phyloP scores from a whole-genome alignment of 2,329 filamentous ascomycete species.

The Dryadomyces quercivorus region DNA sequence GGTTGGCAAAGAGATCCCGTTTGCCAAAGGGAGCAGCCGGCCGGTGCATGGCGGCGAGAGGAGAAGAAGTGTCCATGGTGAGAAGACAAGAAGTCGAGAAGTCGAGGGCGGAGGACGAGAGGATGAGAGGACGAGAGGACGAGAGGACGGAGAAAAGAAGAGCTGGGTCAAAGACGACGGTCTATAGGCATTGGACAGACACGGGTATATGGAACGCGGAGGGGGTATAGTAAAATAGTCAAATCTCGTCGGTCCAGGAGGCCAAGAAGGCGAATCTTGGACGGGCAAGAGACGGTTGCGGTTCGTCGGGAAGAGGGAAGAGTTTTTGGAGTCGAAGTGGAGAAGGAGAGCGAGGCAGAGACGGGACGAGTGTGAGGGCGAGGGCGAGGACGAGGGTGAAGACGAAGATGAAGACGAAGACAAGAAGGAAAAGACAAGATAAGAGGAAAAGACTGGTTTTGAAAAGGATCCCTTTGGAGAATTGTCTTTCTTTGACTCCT shows the following conservation, averaged over 20 bases:
- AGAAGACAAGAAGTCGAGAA: slow-evolving; percentile 1
- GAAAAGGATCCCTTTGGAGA: too few species aligned
- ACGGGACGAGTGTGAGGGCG: too few species aligned
- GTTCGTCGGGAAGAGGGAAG: too few species aligned
- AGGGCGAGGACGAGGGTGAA: not conserved
- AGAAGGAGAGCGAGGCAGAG: too few species aligned
- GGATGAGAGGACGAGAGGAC: not conserved
- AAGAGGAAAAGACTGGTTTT: not conserved
- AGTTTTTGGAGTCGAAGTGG: too few species aligned
- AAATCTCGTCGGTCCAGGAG: too few species aligned
- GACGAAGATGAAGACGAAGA: not conserved
- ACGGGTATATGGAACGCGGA: too few species aligned
- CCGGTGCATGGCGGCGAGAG: slow-evolving; percentile 85
- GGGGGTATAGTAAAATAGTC: too few species aligned
- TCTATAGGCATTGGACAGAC: not conserved
- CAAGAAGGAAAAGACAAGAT: not conserved
- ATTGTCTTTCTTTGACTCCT: not conserved
- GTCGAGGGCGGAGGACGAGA: too few species aligned
- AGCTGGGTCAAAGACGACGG: not conserved
- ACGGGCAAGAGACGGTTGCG: not conserved
- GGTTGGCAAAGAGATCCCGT: slow-evolving; percentile 39
- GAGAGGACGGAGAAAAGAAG: not conserved
- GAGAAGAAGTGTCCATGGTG: slow-evolving; percentile 85
- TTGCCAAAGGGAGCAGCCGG: slow-evolving; percentile 51
- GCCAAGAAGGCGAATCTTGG: too few species aligned